Base-by-base conservation (phyloP, 495 filamentous ascomycete genomes). In the Bryoglossum gracile region DNA sequence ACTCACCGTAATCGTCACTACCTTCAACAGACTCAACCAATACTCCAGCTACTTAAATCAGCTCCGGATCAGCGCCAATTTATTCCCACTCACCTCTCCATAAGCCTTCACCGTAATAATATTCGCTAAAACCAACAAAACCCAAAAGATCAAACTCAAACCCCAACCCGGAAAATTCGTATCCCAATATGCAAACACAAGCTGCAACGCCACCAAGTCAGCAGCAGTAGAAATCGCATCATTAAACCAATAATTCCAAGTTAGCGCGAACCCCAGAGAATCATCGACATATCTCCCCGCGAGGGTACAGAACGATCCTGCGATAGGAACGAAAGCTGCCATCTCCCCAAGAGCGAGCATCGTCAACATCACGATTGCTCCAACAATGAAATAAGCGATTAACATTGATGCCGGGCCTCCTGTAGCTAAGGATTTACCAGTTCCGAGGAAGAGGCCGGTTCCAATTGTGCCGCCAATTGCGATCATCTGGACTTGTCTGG, bases 301-400 rank as follows among this genome's bases (percentile, higher is more conserved):
- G 56, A 85, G 89, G n/a, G 81, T 68, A 23, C 84, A 84, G 58
- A 89, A 86, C 3, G 80, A 78, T 42, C 87, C 86, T 2, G 84
- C 76, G 30, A 88, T 74, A 1, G 86, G 86, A 11, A 88, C 71
- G 54, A 76, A 87, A 23, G 83, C 79, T 1, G 82, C 76, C 81
- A 88, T 83, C 65, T 89, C 84, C 18, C 82, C 83, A 9, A 76
- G 58, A 35, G 62, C 63, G 4, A 69, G 66, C 71, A 76, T 78
- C 35, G 75, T 72, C 26, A 65, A 62, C 16, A 71, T 43, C 28
- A 76, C 50, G 60, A 73, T 73, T 48, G 62, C 37, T 13, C 74
- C 73, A 55, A 76, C 68, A 49, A 75, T 53, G 38, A 63, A 45
- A 57, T 76, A 78, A 16, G 75, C 74, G 38, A 83, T 78, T 16